Evolutionary conservation across 1,139 yeast genomes (phyloP).

Genomic region (Saccharomyces hybrid): DNA sequence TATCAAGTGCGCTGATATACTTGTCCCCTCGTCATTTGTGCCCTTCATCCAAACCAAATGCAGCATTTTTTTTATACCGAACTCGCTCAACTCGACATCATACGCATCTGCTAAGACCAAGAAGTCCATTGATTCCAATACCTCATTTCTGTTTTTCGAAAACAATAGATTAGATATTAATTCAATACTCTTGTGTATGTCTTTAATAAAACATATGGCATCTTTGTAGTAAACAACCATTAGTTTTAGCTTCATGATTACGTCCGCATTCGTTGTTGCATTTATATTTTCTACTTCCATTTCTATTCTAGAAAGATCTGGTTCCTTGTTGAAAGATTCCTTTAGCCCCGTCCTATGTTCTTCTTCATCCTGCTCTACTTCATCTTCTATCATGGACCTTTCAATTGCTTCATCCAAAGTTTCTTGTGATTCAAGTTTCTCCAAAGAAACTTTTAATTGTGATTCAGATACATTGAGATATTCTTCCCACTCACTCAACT

Average conservation of each 20-base stretch:
- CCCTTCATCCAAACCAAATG: slow-evolving; percentile 96
- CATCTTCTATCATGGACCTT: slow-evolving; percentile 12
- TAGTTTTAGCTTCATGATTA: slow-evolving; percentile 40
- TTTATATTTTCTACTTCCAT: slow-evolving; percentile 27
- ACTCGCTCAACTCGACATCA: slow-evolving; percentile 56
- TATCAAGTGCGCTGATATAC: slow-evolving; percentile 71
- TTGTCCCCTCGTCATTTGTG: slow-evolving; percentile 82
- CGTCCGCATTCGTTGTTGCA: slow-evolving; percentile 26
- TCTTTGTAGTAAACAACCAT: slow-evolving; percentile 67
- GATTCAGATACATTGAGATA: slow-evolving; percentile 46
- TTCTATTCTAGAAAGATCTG: slow-evolving; percentile 25
- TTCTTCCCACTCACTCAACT: slow-evolving; percentile 49
- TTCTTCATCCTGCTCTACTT: not conserved
- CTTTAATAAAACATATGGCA: slow-evolving; percentile 66
- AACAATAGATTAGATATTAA: slow-evolving; percentile 57
- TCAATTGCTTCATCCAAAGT: slow-evolving; percentile 5
- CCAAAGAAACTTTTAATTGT: slow-evolving; percentile 29
- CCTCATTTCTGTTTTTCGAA: slow-evolving; percentile 82
- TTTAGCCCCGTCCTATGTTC: not conserved
- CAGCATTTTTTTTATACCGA: slow-evolving; percentile 79
- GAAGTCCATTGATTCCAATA: slow-evolving; percentile 86
- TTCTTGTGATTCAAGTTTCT: not conserved
- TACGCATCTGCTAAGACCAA: slow-evolving; percentile 87
- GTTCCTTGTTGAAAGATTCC: slow-evolving; percentile 13
- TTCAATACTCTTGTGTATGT: slow-evolving; percentile 58